These are phyloP conservation scores for Microstegium vimineum DNA, from an alignment of 176 grass and related monocot species.

Conservation along the genomic window DNA sequence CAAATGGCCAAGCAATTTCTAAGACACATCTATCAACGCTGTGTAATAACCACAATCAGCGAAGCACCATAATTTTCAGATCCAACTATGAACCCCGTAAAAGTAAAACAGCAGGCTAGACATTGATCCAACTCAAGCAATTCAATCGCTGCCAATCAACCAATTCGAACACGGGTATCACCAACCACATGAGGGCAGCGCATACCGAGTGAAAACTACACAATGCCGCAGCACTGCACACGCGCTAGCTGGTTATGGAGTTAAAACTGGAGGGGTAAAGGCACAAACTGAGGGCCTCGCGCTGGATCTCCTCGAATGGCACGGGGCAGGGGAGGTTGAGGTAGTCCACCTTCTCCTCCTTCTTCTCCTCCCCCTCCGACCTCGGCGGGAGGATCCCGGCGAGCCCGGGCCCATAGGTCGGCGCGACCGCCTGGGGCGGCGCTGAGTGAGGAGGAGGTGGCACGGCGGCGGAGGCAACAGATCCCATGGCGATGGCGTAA, in stretches of 20 bases:
- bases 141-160: constrained; percentile 10
- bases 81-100: background rate
- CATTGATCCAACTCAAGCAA: background rate
- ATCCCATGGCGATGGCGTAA: constrained; percentile 60
- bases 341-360: constrained; percentile 83
- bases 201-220: background rate
- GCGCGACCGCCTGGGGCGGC: constrained; percentile 15
- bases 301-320: constrained; percentile 98
- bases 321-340: constrained; percentile 89
- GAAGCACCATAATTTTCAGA: background rate
- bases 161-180: background rate
- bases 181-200: background rate
- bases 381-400: constrained; percentile 65
- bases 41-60: background rate
- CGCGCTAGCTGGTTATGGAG: background rate
- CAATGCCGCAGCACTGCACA: constrained; percentile 34
- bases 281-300: constrained; percentile 83
- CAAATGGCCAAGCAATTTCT: background rate
- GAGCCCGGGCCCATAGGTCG: constrained; percentile 57
- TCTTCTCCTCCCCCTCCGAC: constrained; percentile 41
- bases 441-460: constrained; percentile 23
- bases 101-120: background rate
- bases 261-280: background rate
- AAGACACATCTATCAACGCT: background rate
- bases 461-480: constrained; percentile 35